Evolutionary conservation across 2,329 filamentous ascomycete species (phyloP), one percentile per base, ranked within the genome.

Genomic region (Talaromyces funiculosus): DNA sequence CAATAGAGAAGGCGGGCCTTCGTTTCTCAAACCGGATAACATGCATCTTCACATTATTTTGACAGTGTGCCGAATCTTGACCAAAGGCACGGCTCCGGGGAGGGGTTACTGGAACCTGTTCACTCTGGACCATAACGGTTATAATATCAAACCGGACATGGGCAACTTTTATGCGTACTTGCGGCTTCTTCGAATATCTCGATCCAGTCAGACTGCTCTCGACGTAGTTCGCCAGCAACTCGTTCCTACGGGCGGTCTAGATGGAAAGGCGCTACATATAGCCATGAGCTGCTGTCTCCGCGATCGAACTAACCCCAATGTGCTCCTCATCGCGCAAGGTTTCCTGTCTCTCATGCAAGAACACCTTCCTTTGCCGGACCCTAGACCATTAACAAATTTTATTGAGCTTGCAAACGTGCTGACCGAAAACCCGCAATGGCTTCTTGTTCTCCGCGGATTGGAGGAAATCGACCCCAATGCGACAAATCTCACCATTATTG

Each of bases 91-190:
- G 7, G 81, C 82, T 14, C 75, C 83, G n/a, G 89, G 86, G n/a
- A 75, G 82, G 57, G 81, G 81, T 33, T 97, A 97, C 60, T 97
- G 92, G 92, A 78, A 87, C 18, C 70, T 87, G 5, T 77, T 97
- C 61, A 89, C 87, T 6, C 72, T 79, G 1, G 74, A 68, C 0
- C 62, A 69, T 3, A 61, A 68, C 6, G 59, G 80, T 12, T 81
- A 85, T 71, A 75, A 76, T n/a, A 75, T 97, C 62, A 70, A 78
- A 2, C 92, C 93, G 0, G 92, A 97, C 71, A 68, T 78, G 8
- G 81, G 86, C 64, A 92, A 90, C 70, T 89, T 87, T 75, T 80
- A 86, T 64, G 78, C 81, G 64, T 86, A 90, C 67, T 79, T 97
- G 16, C 82, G 84, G 57, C 72, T 90, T 43, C 81, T 94, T 37